Conservation (phyloP, 2,329 filamentous ascomycete species). For the Penicillium sp. region DNA sequence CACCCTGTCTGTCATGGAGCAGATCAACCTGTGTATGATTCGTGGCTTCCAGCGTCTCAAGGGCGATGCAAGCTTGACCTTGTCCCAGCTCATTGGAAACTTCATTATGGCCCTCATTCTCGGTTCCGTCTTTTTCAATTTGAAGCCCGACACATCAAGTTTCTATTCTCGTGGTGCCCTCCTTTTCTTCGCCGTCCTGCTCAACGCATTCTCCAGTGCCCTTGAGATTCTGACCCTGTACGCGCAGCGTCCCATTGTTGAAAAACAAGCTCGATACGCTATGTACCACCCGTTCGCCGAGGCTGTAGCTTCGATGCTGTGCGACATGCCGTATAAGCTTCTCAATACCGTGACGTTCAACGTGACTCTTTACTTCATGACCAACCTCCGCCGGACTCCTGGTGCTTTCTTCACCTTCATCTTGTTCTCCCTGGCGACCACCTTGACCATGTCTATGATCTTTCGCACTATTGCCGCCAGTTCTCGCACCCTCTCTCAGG, state of each 20-base stretch:
- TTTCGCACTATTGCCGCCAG: constrained; percentile 74
- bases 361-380: constrained; percentile 78
- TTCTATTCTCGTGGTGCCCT: constrained; percentile 77
- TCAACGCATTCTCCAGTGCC: constrained; percentile 77
- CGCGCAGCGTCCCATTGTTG: constrained; percentile 19
- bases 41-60: constrained; percentile 72
- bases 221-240: constrained; percentile 51
- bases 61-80: constrained; percentile 70
- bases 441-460: constrained; percentile 76
- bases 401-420: constrained; percentile 82
- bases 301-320: constrained; percentile 16
- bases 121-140: constrained; percentile 74
- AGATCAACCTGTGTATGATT: constrained; percentile 73
- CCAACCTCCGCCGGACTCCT: constrained; percentile 67
- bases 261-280: constrained; percentile 27
- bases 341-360: constrained; percentile 73
- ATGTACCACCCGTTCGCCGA: constrained; percentile 26
- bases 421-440: constrained; percentile 67
- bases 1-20: constrained; percentile 71
- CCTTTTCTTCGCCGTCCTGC: constrained; percentile 80
- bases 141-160: constrained; percentile 59
- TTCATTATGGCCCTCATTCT: constrained; percentile 72
- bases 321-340: constrained; percentile 68
- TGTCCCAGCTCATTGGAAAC: constrained; percentile 65
- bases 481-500: constrained; percentile 61